Base-by-base conservation (phyloP, 441 rosid genomes). In the Flueggea neowawraea region DNA sequence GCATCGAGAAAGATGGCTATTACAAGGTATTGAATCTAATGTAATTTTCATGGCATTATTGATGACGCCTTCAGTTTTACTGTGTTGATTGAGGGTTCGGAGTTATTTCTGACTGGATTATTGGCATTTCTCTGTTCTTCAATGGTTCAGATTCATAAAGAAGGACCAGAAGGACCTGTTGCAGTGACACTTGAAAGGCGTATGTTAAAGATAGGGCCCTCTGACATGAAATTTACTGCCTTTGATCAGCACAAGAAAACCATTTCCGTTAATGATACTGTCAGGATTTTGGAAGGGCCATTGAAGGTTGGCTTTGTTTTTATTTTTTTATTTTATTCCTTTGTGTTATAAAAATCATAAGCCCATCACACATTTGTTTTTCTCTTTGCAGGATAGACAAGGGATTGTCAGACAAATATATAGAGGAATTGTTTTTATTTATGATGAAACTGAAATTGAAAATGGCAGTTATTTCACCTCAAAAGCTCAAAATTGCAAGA, bases 381-480 rank as follows among this genome's bases (percentile, higher is more conserved):
- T 52, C 57, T 52, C 58, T 57, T 73, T 83, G 73, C 79, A 94
- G 99, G 97, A 84, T 79, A 84, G 79, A 77, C 84, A 91, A 80
- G 99, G 99, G 63, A 73, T 78, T 69, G 86, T 86, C 47, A 91
- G 80, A 79, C 93, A 91, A 77, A 85, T 91, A 36, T 94, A 94
- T 67, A 76, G 95, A 69, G 97, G 99, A 43, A 71, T 80, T 64
- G 53, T 91, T 65, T 94, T 91, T 65, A 53, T 86, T 58, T 74
- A 81, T 73, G 87, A 78, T 73, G 82, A 89, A 66, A 82, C 79
- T 59, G 96, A 83, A 73, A 73, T 75, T 14, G 96, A 87, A 74
- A 84, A 91, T 73, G 90, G 96, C 56, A 96, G 97, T 55, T 87
- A 80, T 78, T 65, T 89, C 68, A 91, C 96, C 77, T 81, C 89